A percentile compares a stretch with the other conserved stretches of the same genome.
phyloP scores from a whole-genome alignment of 1,139 yeast species.

The Geotrichum cucujoidarum region DNA sequence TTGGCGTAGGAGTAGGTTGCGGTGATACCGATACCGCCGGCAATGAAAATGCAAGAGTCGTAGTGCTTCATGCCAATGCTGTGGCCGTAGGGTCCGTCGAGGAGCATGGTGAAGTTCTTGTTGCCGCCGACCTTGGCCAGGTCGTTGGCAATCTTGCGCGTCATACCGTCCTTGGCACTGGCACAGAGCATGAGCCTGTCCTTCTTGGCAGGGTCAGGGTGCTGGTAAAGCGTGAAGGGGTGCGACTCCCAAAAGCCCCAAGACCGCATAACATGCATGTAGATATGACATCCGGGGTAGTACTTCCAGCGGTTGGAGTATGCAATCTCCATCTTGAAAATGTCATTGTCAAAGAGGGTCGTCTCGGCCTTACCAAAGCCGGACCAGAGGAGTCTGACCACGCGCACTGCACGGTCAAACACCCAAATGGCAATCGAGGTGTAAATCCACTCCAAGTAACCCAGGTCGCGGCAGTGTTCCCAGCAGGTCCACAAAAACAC shows the following conservation, averaged over 20 bases:
- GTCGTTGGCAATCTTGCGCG: constrained; percentile 27
- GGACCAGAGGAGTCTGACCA: constrained; percentile 36
- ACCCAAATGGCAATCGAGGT: constrained; percentile 41
- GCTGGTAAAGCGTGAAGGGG: constrained; percentile 52
- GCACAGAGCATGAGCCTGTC: constrained; percentile 33
- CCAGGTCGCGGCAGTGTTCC: constrained; percentile 41
- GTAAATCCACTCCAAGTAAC: constrained; percentile 39
- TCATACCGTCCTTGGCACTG: constrained; percentile 36
- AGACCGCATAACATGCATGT: constrained; percentile 45
- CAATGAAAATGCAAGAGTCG: constrained; percentile 48
- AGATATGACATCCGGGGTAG: constrained; percentile 43
- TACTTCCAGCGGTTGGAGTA: constrained; percentile 37
- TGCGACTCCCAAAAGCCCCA: constrained; percentile 48
- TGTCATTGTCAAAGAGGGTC: constrained; percentile 35
- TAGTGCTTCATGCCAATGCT: constrained; percentile 46
- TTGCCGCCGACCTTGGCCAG: constrained; percentile 5
- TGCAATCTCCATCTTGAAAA: constrained; percentile 44
- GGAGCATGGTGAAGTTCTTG: constrained; percentile 34
- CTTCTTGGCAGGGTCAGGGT: constrained; percentile 22
- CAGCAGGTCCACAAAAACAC: constrained; percentile 42
- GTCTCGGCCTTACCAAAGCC: constrained; percentile 33
- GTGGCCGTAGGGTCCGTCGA: constrained; percentile 59
- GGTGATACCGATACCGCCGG: constrained; percentile 69
- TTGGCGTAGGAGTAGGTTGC: constrained; percentile 37
- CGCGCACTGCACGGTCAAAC: constrained; percentile 40